These are phyloP conservation scores for Senecio squalidus DNA, from an alignment of 140 eudicot species.

Conservation along the genomic window DNA sequence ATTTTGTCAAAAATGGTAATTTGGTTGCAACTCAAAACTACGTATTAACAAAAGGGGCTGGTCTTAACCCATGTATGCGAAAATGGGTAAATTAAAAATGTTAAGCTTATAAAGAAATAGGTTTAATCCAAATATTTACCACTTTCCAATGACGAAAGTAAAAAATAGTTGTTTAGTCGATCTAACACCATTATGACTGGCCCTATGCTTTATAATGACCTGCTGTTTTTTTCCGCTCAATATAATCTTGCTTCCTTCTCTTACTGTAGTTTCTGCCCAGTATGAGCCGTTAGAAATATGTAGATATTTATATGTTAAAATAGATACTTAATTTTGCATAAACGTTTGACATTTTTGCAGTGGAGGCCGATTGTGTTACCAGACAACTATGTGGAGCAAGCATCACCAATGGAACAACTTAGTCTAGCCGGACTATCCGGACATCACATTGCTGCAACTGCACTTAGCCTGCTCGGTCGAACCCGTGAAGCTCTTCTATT, in stretches of 20 bases:
- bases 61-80: no score
- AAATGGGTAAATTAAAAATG: no score
- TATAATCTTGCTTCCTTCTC: background rate
- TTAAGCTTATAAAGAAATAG: no score
- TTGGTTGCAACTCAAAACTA: slow-evolving; percentile 4
- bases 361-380: slow-evolving; percentile 96
- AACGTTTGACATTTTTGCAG: slow-evolving; percentile 37
- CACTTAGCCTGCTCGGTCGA: slow-evolving; percentile 85
- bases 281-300: background rate
- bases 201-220: no score
- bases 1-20: background rate
- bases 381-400: slow-evolving; percentile 83
- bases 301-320: no score
- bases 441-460: slow-evolving; percentile 95
- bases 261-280: no score
- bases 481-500: slow-evolving; percentile 92
- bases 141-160: no score
- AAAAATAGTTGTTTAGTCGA: no score
- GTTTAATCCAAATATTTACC: no score
- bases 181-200: no score
- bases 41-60: no score
- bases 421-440: slow-evolving; percentile 77
- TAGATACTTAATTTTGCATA: background rate
- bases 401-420: slow-evolving; percentile 77
- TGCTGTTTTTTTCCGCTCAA: no score